Base-by-base conservation (phyloP, 257 asterid genomes). In the Euphrasia confusa region DNA sequence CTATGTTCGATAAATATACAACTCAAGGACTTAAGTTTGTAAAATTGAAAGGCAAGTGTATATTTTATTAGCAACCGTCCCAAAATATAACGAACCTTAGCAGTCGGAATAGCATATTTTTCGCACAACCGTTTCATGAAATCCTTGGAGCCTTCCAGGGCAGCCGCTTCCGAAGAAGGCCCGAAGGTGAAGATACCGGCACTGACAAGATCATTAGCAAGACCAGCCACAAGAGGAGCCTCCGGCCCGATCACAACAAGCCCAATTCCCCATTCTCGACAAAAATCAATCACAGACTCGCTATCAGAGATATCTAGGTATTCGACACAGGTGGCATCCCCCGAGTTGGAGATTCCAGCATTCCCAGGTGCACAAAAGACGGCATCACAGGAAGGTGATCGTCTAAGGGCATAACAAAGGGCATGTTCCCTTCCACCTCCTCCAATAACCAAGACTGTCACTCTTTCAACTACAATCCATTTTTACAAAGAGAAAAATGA, bases 341-440 rank as follows among this genome's bases (percentile, higher is more conserved):
- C 95, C 0, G 98, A 82, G 54, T 58, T 74, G 35, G 95, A 81
- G 64, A 91, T 91, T 42, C 98, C 98, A 54, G 82, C 88, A 77
- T 91, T 91, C 33, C 98, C 98, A 17, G 98, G 98, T 39, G 98
- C 95, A 79, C 98, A 91, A 66, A 91, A 88, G 75, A 91, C 86
- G 7, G 85, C 75, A 64, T 81, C 90, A 66, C 95, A 91, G 1
- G 97, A 81, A 3, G 98, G 90, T 5, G 98, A 84, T 69, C 94
- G 77, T 67, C 77, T 72, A 10, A 91, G 71, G 39, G 98, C 92
- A 50, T 82, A 74, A 75, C 97, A 91, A 55, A 91, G 94, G 10
- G 95, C 93, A 13, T 91, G 98, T 65, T 91, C 98, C 75, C 98
- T 81, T 54, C 98, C 98, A 6, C 98, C 98, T 68, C 97, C 97